Evolutionary conservation across 2,329 filamentous ascomycete genomes (phyloP).

Genomic region (Sporothrix luriei): DNA sequence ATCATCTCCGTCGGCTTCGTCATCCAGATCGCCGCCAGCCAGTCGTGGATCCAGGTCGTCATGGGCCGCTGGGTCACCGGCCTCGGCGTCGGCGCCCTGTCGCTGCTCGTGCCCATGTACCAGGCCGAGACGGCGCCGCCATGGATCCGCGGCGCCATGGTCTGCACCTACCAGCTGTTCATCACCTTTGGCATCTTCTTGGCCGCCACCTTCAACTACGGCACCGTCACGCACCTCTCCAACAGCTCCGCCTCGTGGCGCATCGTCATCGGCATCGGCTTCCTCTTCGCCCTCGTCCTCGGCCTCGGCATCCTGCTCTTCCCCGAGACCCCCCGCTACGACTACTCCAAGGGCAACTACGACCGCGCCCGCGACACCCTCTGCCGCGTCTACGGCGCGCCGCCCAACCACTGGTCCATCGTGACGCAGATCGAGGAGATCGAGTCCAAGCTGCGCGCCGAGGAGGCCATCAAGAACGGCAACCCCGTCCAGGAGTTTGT

Average conservation of each 20-base stretch:
- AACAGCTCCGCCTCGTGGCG: conserved; percentile 57
- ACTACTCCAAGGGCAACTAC: conserved; percentile 29
- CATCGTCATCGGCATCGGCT: conserved; percentile 61
- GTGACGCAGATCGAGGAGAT: conserved; percentile 33
- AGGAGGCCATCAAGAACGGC: conserved; percentile 50
- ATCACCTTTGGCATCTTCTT: conserved; percentile 70
- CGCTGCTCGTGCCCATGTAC: conserved; percentile 59
- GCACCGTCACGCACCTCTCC: conserved; percentile 49
- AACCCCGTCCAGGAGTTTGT: conserved; percentile 54
- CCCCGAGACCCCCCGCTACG: conserved; percentile 59
- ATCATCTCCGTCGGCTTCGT: conserved; percentile 67
- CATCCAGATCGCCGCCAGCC: conserved; percentile 63
- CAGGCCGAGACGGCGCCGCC: conserved; percentile 65
- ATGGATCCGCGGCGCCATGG: conserved; percentile 64
- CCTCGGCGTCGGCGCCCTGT: conserved; percentile 67
- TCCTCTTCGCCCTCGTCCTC: conserved; percentile 56
- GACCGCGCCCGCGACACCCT: conserved; percentile 33
- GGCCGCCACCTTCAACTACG: conserved; percentile 54
- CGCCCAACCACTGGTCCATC: conserved; percentile 34
- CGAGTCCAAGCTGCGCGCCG: conserved; percentile 40
- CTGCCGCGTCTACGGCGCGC: conserved; percentile 31
- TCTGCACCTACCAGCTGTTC: conserved; percentile 73
- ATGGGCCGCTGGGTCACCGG: conserved; percentile 68
- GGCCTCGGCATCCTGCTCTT: conserved; percentile 56
- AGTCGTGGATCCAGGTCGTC: conserved; percentile 62